These are phyloP conservation scores for Lepiota venenata DNA, from an alignment of 768 basidiomycete species.

Conservation along the genomic window DNA sequence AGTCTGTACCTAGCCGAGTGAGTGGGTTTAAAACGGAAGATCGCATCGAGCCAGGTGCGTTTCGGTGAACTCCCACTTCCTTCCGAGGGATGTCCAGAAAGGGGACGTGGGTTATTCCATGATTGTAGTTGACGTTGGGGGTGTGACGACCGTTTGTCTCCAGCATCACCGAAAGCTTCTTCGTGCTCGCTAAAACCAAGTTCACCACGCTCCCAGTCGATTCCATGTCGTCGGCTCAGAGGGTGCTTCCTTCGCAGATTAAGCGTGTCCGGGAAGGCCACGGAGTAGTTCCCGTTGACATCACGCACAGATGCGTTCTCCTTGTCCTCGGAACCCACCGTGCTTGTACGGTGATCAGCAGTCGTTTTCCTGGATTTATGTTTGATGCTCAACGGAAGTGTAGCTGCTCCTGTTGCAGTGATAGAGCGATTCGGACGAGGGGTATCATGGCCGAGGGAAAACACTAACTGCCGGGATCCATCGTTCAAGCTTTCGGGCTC, in stretches of 20 bases:
- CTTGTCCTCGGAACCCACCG: conserved; percentile 38
- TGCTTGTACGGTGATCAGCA: conserved; percentile 20
- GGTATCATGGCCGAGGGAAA: conserved; percentile 6
- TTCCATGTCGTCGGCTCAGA: not conserved
- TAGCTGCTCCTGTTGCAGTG: not conserved
- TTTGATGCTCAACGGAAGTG: conserved; percentile 43
- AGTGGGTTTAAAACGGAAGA: conserved; percentile 79
- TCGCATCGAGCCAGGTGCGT: conserved; percentile 81
- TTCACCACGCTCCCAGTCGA: not conserved
- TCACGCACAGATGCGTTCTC: conserved; percentile 41
- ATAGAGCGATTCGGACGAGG: not conserved
- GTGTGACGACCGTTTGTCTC: not conserved
- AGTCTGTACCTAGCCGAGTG: conserved; percentile 35
- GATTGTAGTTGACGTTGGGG: not conserved
- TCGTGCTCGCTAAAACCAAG: conserved; percentile 3
- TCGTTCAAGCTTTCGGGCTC: not conserved
- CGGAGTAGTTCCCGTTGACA: conserved; percentile 5
- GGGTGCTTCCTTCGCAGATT: conserved; percentile 4
- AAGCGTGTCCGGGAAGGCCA: not conserved
- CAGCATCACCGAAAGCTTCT: not conserved
- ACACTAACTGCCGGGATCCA: conserved; percentile 2
- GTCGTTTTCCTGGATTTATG: conserved; percentile 25
- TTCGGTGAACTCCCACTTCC: conserved; percentile 32
- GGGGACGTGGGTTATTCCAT: not conserved
- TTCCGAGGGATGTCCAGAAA: not conserved